Evolutionary conservation across 2,329 filamentous ascomycete species (phyloP), one percentile per base, ranked within the genome.

Genomic region (Colletotrichum graminicola): DNA sequence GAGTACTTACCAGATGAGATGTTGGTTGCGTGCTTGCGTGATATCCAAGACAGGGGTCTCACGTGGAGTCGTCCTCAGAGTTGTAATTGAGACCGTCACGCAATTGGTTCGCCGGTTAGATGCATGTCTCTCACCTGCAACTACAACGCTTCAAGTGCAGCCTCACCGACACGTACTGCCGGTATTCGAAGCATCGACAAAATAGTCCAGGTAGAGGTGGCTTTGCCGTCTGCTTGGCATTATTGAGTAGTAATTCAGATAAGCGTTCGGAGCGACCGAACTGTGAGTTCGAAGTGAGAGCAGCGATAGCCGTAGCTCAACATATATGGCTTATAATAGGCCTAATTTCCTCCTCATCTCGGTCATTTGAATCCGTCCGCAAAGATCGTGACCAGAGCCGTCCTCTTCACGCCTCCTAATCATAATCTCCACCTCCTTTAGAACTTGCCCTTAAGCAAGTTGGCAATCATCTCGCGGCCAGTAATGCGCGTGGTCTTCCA

Each of bases 401-500:
- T 54, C 34, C 12, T 26, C 16, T 26, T 41, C 14, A 18, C 18
- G 26, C 36, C 36, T 26, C 29, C 26, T 12, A 32, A n/a, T 36
- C 34, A 26, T 18, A 12, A 39, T n/a, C 43, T 8, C 18, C 3
- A 34, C 12, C 56, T 73, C 1, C 70, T 83, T 83, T 86, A 94
- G 71, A 95, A 81, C 88, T 96, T 96, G 69, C 88, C 89, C 77
- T 86, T 82, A 70, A 91, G 78, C 80, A 97, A 79, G 81, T 97
- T 95, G 43, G 81, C 80, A 72, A 94, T 83, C 90, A 96, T 97
- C 86, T 94, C 89, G 69, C 90, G 84, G 2, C 85, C 94, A 1
- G 94, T 97, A 72, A 95, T 86, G 74, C 84, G 85, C 43, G 89
- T 89, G n/a, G 93, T 97, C 77, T 88, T 88, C 92, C 92, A 96